These are phyloP conservation scores for Sinapis alba DNA, from an alignment of 441 rosid species.

Conservation along the genomic window DNA sequence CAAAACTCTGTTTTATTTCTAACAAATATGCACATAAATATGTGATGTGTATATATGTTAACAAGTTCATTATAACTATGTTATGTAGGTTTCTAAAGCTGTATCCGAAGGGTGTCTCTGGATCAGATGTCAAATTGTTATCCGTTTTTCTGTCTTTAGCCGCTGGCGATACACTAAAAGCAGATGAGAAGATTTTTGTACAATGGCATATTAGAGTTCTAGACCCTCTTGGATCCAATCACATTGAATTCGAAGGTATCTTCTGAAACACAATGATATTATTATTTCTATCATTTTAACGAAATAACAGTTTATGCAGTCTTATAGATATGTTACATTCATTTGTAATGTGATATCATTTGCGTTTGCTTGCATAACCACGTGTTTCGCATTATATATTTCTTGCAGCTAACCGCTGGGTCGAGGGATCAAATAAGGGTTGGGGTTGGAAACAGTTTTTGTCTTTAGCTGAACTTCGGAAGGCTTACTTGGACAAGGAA, in stretches of 20 bases:
- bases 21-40: neutral
- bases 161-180: constrained; percentile 1
- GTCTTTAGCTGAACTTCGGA: neutral
- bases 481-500: constrained; percentile 7
- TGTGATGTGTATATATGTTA: neutral
- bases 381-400: neutral
- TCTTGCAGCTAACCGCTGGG: neutral
- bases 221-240: constrained; percentile 12
- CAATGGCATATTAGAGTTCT: neutral
- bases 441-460: neutral
- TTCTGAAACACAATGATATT: neutral
- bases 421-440: neutral
- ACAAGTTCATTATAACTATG: neutral
- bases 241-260: neutral
- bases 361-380: neutral
- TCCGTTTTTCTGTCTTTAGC: neutral
- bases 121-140: neutral
- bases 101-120: neutral
- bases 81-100: constrained; percentile 3
- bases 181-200: neutral
- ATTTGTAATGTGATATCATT: neutral
- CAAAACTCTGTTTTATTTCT: too few species aligned
- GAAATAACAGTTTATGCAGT: too few species aligned
- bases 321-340: neutral
- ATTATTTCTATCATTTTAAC: neutral